These are phyloP conservation scores for Fusarium nygamai DNA, from an alignment of 2,329 filamentous ascomycete genomes.

Conservation along the genomic window DNA sequence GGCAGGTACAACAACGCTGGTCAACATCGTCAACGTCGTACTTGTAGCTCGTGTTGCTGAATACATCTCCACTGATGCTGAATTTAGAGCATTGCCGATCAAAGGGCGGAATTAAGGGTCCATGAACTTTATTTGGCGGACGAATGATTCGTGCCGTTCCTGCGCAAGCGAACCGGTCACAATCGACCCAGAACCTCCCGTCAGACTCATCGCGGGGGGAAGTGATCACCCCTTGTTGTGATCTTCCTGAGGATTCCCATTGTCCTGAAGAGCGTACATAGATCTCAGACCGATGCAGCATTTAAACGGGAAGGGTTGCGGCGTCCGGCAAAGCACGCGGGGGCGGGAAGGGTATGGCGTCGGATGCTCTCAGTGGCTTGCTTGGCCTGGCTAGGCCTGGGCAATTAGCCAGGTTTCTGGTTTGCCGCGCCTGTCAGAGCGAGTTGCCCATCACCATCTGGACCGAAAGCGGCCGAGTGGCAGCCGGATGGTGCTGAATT, in stretches of 20 bases:
- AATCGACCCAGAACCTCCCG: constrained; percentile 16
- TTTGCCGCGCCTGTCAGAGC: constrained; percentile 42
- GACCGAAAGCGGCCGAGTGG: constrained; percentile 23
- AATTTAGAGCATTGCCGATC: constrained; percentile 17
- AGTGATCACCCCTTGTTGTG: constrained; percentile 21
- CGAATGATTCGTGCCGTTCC: constrained; percentile 23
- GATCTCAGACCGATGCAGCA: constrained; percentile 29
- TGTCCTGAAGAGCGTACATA: constrained; percentile 16
- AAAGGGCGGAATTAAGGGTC: constrained; percentile 17
- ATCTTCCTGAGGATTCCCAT: constrained; percentile 27
- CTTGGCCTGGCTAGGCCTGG: constrained; percentile 32
- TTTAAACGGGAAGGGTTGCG: constrained; percentile 32
- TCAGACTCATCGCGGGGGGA: constrained; percentile 3
- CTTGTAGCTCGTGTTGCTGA: background rate
- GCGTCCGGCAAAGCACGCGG: constrained; percentile 33
- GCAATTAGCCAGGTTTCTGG: constrained; percentile 24
- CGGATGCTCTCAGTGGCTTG: constrained; percentile 27
- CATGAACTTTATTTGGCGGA: constrained; percentile 19
- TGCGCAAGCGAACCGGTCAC: constrained; percentile 31
- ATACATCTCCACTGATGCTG: background rate
- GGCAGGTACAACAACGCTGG: background rate
- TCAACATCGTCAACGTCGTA: background rate
- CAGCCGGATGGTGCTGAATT: constrained; percentile 25
- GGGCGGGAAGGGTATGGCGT: constrained; percentile 18
- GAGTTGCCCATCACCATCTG: constrained; percentile 37